Conservation (phyloP, 805 yeast genomes). For the Metschnikowia matae region DNA sequence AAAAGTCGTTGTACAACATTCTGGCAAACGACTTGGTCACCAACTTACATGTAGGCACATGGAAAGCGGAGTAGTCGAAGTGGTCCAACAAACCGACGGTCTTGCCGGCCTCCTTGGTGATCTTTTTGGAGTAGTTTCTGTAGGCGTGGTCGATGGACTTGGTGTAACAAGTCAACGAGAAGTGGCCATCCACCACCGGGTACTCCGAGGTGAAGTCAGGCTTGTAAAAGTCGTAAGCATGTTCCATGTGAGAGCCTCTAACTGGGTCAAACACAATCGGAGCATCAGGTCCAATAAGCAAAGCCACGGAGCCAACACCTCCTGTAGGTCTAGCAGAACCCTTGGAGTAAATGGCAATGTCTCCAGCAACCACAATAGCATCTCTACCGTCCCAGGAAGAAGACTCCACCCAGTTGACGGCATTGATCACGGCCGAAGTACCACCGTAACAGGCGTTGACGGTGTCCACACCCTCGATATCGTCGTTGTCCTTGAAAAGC, state of each 20-base stretch:
- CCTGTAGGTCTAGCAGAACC: constrained; percentile 99
- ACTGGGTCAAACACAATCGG: constrained; percentile 87
- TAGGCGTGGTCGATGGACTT: constrained; percentile 89
- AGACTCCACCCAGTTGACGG: constrained; percentile 94
- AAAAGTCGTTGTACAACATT: constrained; percentile 82
- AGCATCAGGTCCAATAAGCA: constrained; percentile 95
- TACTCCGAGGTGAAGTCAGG: constrained; percentile 95
- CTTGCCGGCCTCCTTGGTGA: constrained; percentile 44
- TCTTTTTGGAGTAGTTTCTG: constrained; percentile 71
- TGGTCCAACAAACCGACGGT: constrained; percentile 59
- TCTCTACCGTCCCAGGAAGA: constrained; percentile 97
- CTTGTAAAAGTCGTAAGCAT: constrained; percentile 97
- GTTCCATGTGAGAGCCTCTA: constrained; percentile 93
- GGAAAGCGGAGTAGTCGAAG: constrained; percentile 94
- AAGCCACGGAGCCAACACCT: constrained; percentile 96
- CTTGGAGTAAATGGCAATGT: constrained; percentile 93
- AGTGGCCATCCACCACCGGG: constrained; percentile 97
- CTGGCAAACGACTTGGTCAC: constrained; percentile 92
- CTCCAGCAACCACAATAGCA: constrained; percentile 96
- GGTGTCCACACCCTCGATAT: constrained; percentile 94
- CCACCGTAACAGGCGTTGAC: constrained; percentile 99
- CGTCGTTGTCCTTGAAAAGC: constrained; percentile 81
- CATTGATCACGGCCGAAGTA: constrained; percentile 89
- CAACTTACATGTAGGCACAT: constrained; percentile 95
- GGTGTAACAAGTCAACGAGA: constrained; percentile 88